A percentile compares a stretch with the other conserved stretches of the same genome.
These are phyloP conservation scores for Melampsora larici-populina DNA, from an alignment of 1,284 basidiomycete genomes.

Conservation along the genomic window DNA sequence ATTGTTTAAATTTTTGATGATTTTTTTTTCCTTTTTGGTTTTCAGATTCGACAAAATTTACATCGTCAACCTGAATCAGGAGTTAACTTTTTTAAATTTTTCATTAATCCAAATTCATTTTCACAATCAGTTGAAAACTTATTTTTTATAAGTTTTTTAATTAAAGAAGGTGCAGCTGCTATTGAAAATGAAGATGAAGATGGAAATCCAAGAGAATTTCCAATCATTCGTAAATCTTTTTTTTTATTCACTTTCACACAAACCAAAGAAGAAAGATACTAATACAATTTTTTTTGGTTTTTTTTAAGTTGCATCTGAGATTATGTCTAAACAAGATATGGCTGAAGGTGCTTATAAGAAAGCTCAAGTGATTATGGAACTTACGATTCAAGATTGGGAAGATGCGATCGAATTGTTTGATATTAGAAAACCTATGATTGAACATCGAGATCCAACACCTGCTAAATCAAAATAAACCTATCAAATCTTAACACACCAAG, in stretches of 20 bases:
- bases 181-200: constrained; percentile 42
- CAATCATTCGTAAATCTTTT: constrained; percentile 18
- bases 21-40: background rate
- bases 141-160: constrained; percentile 85
- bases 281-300: no score
- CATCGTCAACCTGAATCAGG: constrained; percentile 47
- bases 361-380: constrained; percentile 77
- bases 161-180: constrained; percentile 73
- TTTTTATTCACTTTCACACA: no score
- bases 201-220: constrained; percentile 13
- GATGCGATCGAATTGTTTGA: constrained; percentile 75
- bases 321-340: constrained; percentile 37
- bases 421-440: constrained; percentile 62
- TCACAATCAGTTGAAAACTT: constrained; percentile 89
- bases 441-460: constrained; percentile 48
- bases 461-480: no score
- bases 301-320: constrained; percentile 45
- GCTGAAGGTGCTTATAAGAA: constrained; percentile 62
- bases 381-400: constrained; percentile 77
- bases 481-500: no score
- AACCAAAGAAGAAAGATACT: no score
- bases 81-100: constrained; percentile 75
- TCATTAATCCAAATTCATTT: constrained; percentile 80
- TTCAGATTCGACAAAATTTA: no score
- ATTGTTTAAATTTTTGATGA: constrained; percentile 43